Evolutionary conservation across 2,329 filamentous ascomycete species (phyloP), one percentile per base, ranked within the genome.

Genomic region (Aureobasidium sp.): DNA sequence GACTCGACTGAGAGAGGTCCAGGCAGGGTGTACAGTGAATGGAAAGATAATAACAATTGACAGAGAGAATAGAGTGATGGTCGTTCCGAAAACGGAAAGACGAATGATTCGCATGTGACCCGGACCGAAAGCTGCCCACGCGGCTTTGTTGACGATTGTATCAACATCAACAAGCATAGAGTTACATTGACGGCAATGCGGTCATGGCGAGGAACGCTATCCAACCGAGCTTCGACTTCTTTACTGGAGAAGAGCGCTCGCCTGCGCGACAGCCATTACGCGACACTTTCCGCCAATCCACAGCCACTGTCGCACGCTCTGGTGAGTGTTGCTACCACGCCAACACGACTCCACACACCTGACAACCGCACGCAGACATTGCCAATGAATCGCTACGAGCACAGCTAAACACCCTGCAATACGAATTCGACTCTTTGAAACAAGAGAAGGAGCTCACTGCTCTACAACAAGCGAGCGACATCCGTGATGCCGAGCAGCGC

Each of bases 361-460:
- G 48, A 39, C 14, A 21, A 6, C 4, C 2, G 4, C n/a, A 12
- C 19, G 2, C 24, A 51, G 53, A 55, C 25, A 64, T 67, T 58
- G 65, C 67, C 60, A 84, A 80, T 56, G 90, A 97, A 63, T 85
- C 90, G 59, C 77, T 97, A 22, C 90, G 91, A 64, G 88, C 91
- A 2, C 89, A 96, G 69, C 76, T 97, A 37, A 93, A 90, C 57
- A 88, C 89, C 0, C 74, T 96, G 47, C 85, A 84, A 57, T 98
- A 96, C 71, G 88, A 91, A 55, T 78, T 95, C 59, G 87, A 90
- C 63, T 91, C 87, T 16, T 74, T 88, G 50, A 90, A 91, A 62
- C 88, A 95, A 61, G 91, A 97, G 64, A 85, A 87, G 61, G 89
- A 95, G 55, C 79, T 96, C 62, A 75, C 83, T 42, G 78, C 82